A percentile compares a stretch with the other conserved stretches of the same genome.
Conservation (phyloP, 1,284 basidiomycete genomes). For the Apiotrichum veenhuisii region DNA sequence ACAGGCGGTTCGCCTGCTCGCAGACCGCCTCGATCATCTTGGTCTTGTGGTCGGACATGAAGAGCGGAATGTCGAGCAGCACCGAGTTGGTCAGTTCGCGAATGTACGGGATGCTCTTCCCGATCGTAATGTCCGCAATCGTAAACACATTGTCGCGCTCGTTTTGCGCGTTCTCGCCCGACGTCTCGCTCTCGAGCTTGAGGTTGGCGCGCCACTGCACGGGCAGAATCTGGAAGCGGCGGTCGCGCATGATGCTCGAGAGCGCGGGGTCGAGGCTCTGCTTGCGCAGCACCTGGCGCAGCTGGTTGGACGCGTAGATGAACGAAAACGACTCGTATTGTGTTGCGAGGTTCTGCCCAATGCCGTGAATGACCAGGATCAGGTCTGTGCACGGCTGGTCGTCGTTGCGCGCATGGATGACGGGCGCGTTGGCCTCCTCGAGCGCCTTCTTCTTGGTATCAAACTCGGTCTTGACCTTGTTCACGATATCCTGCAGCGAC, state of each 20-base stretch:
- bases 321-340: conserved; percentile 55
- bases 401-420: conserved; percentile 42
- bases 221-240: conserved; percentile 54
- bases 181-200: conserved; percentile 50
- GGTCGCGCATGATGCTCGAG: conserved; percentile 50
- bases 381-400: conserved; percentile 52
- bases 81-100: conserved; percentile 54
- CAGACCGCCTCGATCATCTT: conserved; percentile 56
- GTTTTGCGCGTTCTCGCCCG: conserved; percentile 50
- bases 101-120: conserved; percentile 53
- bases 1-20: conserved; percentile 51
- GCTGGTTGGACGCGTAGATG: conserved; percentile 54
- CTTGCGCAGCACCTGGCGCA: conserved; percentile 50
- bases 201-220: conserved; percentile 57
- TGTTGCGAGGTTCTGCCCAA: conserved; percentile 52
- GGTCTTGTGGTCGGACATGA: conserved; percentile 53
- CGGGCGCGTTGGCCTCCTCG: conserved; percentile 45
- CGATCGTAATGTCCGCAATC: conserved; percentile 53
- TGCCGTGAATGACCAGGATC: conserved; percentile 54
- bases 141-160: conserved; percentile 53
- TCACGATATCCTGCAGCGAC: neutral
- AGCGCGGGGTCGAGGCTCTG: conserved; percentile 51
- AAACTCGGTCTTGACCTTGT: conserved; percentile 10
- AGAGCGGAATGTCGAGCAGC: conserved; percentile 53
- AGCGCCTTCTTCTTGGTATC: conserved; percentile 21